These are phyloP conservation scores for Vitis amurensis DNA, from an alignment of 164 flowering plant genomes.

Conservation along the genomic window DNA sequence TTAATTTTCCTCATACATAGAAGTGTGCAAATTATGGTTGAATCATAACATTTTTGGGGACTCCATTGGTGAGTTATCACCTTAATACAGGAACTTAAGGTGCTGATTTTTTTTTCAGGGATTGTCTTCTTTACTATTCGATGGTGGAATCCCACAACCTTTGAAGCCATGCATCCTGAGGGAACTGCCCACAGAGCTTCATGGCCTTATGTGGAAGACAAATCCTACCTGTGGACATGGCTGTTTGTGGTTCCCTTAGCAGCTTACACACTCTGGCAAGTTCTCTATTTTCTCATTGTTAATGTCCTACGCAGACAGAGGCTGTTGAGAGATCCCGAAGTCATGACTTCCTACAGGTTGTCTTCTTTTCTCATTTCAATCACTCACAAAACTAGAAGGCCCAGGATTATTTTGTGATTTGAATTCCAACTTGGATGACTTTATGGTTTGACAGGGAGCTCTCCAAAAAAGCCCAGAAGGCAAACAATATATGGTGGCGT, in stretches of 20 bases:
- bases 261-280: slow-evolving; percentile 88
- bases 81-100: neutral
- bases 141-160: slow-evolving; percentile 91
- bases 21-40: no score
- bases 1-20: no score
- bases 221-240: slow-evolving; percentile 79
- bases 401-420: no score
- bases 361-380: slow-evolving; percentile 13
- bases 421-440: neutral
- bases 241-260: slow-evolving; percentile 81
- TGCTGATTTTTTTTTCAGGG: slow-evolving; percentile 38
- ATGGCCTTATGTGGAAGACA: slow-evolving; percentile 90
- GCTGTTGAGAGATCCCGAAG: slow-evolving; percentile 92
- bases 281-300: slow-evolving; percentile 88
- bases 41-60: no score
- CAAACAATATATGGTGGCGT: slow-evolving; percentile 93
- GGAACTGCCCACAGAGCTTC: slow-evolving; percentile 67
- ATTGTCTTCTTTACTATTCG: slow-evolving; percentile 90
- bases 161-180: slow-evolving; percentile 85
- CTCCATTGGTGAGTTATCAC: neutral
- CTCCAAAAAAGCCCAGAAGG: slow-evolving; percentile 90
- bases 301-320: slow-evolving; percentile 90
- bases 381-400: neutral
- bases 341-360: slow-evolving; percentile 98
- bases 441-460: slow-evolving; percentile 62